A percentile compares a stretch with the other conserved stretches of the same genome.
These are phyloP conservation scores for Fistulifera pelliculosa DNA, from an alignment of 108 stramenopile species.

Conservation along the genomic window DNA sequence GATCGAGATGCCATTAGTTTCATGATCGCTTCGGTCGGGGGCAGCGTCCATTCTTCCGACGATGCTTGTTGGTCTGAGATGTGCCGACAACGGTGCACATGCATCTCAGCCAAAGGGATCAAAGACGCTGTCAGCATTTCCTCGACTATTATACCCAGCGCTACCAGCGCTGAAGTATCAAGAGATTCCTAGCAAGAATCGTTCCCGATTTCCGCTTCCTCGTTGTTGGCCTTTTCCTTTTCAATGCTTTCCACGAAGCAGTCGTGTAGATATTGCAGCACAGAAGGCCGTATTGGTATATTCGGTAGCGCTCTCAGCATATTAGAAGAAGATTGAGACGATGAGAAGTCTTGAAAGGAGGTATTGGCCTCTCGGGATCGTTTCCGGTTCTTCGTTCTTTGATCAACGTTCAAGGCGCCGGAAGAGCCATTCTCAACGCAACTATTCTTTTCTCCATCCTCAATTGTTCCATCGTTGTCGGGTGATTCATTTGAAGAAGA, in stretches of 20 bases:
- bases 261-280: neutral
- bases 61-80: slow-evolving; percentile 12
- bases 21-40: slow-evolving; percentile 44
- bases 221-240: neutral
- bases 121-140: slow-evolving; percentile 50
- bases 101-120: slow-evolving; percentile 43
- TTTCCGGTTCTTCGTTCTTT: no score
- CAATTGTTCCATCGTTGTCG: no score
- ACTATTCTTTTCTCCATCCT: no score
- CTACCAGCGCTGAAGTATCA: slow-evolving; percentile 41
- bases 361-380: no score
- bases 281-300: slow-evolving; percentile 2
- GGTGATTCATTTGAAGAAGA: no score
- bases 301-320: slow-evolving; percentile 5
- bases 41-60: slow-evolving; percentile 40
- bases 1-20: slow-evolving; percentile 5
- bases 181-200: slow-evolving; percentile 12
- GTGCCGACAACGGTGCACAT: slow-evolving; percentile 38
- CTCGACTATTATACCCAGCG: slow-evolving; percentile 54
- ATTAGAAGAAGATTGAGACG: no score
- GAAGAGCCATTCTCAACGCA: no score
- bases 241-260: neutral
- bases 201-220: neutral
- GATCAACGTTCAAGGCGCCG: no score
- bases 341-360: no score